Evolutionary conservation across 352 stramenopile genomes (phyloP).

Genomic region (Halophytophthora batemanensis): DNA sequence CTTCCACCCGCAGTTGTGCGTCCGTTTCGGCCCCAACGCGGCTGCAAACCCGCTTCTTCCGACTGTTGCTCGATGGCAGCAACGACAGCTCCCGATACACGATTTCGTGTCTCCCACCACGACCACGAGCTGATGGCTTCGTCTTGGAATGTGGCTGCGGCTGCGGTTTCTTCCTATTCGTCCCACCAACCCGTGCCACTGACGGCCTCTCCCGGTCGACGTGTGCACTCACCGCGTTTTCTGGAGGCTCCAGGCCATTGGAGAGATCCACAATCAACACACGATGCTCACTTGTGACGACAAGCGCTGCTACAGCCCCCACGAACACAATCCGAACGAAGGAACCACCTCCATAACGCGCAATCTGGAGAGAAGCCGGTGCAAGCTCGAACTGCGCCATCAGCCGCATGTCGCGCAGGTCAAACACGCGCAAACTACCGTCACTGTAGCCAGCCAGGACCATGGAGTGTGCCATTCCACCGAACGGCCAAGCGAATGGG

Average conservation of each 20-base stretch:
- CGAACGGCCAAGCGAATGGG: conserved; percentile 9
- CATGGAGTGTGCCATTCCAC: conserved; percentile 14
- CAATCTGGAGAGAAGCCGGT: conserved; percentile 7
- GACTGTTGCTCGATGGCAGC: conserved; percentile 17
- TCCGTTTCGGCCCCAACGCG: conserved; percentile 13
- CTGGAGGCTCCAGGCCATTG: conserved; percentile 11
- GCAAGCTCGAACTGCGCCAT: conserved; percentile 38
- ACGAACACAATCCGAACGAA: conserved; percentile 39
- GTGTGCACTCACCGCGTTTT: conserved; percentile 1
- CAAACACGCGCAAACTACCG: conserved; percentile 44
- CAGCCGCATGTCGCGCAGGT: conserved; percentile 41
- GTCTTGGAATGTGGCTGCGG: neutral
- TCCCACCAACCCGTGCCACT: conserved; percentile 1
- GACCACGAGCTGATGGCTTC: too few relatives aligned
- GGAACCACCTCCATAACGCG: neutral
- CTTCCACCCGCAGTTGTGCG: conserved; percentile 4
- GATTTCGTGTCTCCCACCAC: conserved; percentile 17
- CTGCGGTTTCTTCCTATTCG: conserved; percentile 15
- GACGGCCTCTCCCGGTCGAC: neutral
- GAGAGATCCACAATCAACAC: conserved; percentile 39
- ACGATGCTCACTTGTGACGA: conserved; percentile 25
- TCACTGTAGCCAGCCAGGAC: conserved; percentile 50
- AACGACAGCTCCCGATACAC: conserved; percentile 34
- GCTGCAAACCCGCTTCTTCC: conserved; percentile 10
- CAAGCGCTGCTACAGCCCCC: conserved; percentile 21